Evolutionary conservation across 805 yeast genomes (phyloP).

Genomic region (Pichia nakasei): DNA sequence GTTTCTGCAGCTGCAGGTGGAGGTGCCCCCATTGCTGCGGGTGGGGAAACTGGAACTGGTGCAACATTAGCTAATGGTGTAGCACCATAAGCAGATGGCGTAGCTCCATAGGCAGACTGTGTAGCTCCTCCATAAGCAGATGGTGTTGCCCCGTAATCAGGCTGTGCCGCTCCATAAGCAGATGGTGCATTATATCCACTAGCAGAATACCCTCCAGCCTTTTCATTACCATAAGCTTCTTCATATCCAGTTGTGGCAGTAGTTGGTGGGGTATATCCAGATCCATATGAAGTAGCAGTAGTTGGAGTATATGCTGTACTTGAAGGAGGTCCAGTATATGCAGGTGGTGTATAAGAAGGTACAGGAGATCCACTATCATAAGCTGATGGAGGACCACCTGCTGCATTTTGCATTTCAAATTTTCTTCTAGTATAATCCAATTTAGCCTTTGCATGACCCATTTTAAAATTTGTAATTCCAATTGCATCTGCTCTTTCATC

Average conservation of each 20-base stretch:
- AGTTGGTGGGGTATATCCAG: conserved; percentile 12
- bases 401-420: conserved; percentile 39
- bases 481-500: conserved; percentile 85
- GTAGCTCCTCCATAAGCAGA: background rate
- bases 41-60: conserved; percentile 4
- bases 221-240: conserved; percentile 9
- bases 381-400: conserved; percentile 20
- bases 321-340: background rate
- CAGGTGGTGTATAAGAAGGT: background rate
- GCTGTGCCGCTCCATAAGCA: conserved; percentile 26
- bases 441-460: conserved; percentile 80
- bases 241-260: conserved; percentile 28
- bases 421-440: conserved; percentile 76
- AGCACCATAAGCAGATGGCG: background rate
- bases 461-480: conserved; percentile 83
- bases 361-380: conserved; percentile 25
- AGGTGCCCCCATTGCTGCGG: conserved; percentile 19
- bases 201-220: conserved; percentile 2
- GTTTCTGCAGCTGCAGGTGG: conserved; percentile 39
- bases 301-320: background rate
- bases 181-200: conserved; percentile 28
- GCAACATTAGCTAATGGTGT: conserved; percentile 4
- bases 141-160: conserved; percentile 8
- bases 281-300: conserved; percentile 22
- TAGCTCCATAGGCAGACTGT: background rate